Base-by-base conservation (phyloP, 2,329 filamentous ascomycete species). In the Claviceps capensis region DNA sequence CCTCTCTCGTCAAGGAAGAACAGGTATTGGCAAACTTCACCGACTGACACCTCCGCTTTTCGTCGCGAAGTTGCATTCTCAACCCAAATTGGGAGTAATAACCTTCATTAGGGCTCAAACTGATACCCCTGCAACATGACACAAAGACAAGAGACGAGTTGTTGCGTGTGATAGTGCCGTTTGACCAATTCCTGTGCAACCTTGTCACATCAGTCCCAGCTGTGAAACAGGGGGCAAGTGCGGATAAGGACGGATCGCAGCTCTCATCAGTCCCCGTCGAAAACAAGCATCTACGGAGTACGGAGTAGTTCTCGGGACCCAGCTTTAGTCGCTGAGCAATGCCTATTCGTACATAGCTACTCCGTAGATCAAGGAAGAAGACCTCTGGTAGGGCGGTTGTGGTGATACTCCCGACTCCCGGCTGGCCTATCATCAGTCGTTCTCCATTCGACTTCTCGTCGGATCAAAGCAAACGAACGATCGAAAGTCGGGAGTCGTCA, bases 161-260 rank as follows among this genome's bases (percentile, higher is more conserved):
- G 34, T 26, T n/a, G 34, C 23, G 22, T 17, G 42, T 41, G 19
- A 23, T 45, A n/a, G 47, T 38, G 22, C 41, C n/a, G 41, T 51
- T 55, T 55, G 53, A 55, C 49, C 22, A 53, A 43, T 55, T 52
- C 49, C 46, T 44, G 49, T 41, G 46, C 30, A 42, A 44, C 45
- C 48, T 41, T 52, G 51, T 48, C 47, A 52, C 50, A 40, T 49
- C 16, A 30, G 44, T 34, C 43, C 52, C 16, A 30, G 44, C 38
- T 40, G 43, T 54, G 52, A 54, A 55, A 55, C 52, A 50, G 45
- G 54, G 49, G 41, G 47, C 34, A 36, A 19, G 13, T 30, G 9
- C 47, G 14, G 30, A 22, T 17, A 8, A 40, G 34, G 40, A 22
- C 17, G 49, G 42, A 50, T 34, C n/a, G 46, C 40, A 13, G 26